These are phyloP conservation scores for Physaria fendleri DNA, from an alignment of 345 rosid genomes.

Conservation along the genomic window DNA sequence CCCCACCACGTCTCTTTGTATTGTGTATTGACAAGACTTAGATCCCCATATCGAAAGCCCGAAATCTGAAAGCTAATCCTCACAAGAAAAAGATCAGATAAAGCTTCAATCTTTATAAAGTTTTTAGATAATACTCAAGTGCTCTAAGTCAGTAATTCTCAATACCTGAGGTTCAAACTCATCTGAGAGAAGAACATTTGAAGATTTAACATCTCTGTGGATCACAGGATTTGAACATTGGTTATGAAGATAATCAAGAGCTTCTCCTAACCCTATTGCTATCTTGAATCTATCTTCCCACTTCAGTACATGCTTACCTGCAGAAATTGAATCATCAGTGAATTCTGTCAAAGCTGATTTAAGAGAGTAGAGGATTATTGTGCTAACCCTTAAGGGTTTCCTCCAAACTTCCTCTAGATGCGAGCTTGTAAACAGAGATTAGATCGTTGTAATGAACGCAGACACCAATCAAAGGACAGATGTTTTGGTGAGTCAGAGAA, in stretches of 20 bases:
- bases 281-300: constrained; percentile 64
- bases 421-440: constrained; percentile 66
- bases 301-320: constrained; percentile 34
- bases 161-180: constrained; percentile 72
- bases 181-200: constrained; percentile 81
- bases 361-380: not conserved
- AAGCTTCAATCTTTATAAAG: not conserved
- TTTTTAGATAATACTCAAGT: not conserved
- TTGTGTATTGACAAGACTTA: constrained; percentile 46
- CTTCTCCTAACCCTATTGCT: constrained; percentile 67
- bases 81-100: not conserved
- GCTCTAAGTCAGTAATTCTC: not conserved
- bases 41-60: constrained; percentile 92
- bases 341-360: constrained; percentile 1
- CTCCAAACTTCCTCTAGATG: constrained; percentile 70
- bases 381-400: constrained; percentile 62
- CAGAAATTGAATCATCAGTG: not conserved
- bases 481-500: constrained; percentile 53
- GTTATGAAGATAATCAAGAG: constrained; percentile 61
- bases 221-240: constrained; percentile 67
- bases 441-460: constrained; percentile 49
- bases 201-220: constrained; percentile 88
- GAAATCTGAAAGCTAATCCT: constrained; percentile 71
- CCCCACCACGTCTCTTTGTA: constrained; percentile 65
- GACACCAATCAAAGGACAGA: constrained; percentile 59